A percentile compares a stretch with the other conserved stretches of the same genome.
These are phyloP conservation scores for Ophiostoma sp. DNA, from an alignment of 2,329 filamentous ascomycete genomes.

Conservation along the genomic window DNA sequence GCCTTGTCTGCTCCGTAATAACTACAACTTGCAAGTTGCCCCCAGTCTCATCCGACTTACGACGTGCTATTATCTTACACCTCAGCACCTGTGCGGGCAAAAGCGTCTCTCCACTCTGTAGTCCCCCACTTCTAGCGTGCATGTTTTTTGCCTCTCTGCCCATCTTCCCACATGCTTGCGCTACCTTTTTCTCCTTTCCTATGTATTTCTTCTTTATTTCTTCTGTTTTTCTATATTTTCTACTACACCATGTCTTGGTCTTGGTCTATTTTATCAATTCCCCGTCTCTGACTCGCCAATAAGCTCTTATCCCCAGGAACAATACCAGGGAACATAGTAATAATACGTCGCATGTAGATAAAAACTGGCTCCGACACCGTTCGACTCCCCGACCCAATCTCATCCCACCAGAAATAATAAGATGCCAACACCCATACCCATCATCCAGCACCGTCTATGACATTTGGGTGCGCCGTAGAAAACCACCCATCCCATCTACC, in stretches of 20 bases:
- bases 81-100: background rate
- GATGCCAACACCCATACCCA: slow-evolving; percentile 10
- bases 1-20: background rate
- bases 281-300: slow-evolving; percentile 26
- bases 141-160: slow-evolving; percentile 22
- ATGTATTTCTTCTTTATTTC: background rate
- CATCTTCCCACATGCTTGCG: slow-evolving; percentile 22
- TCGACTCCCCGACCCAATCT: slow-evolving; percentile 21
- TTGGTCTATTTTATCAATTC: slow-evolving; percentile 26
- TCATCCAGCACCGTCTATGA: slow-evolving; percentile 1
- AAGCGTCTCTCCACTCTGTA: slow-evolving; percentile 8
- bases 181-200: slow-evolving; percentile 12
- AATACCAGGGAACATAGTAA: background rate
- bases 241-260: slow-evolving; percentile 1
- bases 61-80: background rate
- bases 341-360: slow-evolving; percentile 8
- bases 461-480: background rate
- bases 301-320: slow-evolving; percentile 19
- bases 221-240: slow-evolving; percentile 12
- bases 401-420: slow-evolving; percentile 18
- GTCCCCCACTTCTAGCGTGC: slow-evolving; percentile 19
- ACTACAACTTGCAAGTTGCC: background rate
- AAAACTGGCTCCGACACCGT: slow-evolving; percentile 27
- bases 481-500: slow-evolving; percentile 16
- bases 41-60: background rate